Base-by-base conservation (phyloP, 2,329 filamentous ascomycete genomes). In the Aspergillus sp. region DNA sequence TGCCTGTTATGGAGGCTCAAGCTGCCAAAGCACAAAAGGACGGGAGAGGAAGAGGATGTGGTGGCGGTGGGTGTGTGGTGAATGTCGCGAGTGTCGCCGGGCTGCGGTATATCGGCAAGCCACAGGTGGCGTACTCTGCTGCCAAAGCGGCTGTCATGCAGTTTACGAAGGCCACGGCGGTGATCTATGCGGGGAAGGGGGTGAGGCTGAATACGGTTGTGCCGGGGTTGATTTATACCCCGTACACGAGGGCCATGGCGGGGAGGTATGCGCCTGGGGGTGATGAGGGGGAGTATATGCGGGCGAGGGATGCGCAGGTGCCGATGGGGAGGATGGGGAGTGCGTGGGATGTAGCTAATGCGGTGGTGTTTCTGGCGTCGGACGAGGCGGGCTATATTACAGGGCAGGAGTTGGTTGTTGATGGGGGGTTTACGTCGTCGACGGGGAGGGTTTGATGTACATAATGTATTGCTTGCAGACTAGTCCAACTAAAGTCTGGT, bases 1-100 rank as follows among this genome's bases (percentile, higher is more conserved):
- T 68, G 0, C 62, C 66, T 1, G 62, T 67, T 12, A 68, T 68
- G 64, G 64, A 64, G 27, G 54, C 57, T 21, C 65, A 68, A 44
- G 54, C 57, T 21, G 55, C 56, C 1, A 6, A 31, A 31, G 27
- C 23, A 25, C 23, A 7, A 25, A 25, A 25, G 23, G 23, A 25
- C 7, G 23, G 23, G 23, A 3, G 6, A 25, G 23, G 23, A 6
- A 31, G 8, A 11, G 27, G 27, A 9, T 3, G 27, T 11, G 27
- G 27, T 11, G 27, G 27, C 66, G 66, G 73, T 0, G 79, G 75
- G 1, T 74, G 73, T 0, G 70, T 85, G 1, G 74, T 83, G 9
- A 82, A 81, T 52, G 70, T 83, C 19, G 76, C 79, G 1, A 81
- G 77, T 23, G 79, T 86, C 15, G 81, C 83, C 0, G 82, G 81